Conservation (phyloP, 2,329 filamentous ascomycete species). For the Thielaviopsis ethacetica region DNA sequence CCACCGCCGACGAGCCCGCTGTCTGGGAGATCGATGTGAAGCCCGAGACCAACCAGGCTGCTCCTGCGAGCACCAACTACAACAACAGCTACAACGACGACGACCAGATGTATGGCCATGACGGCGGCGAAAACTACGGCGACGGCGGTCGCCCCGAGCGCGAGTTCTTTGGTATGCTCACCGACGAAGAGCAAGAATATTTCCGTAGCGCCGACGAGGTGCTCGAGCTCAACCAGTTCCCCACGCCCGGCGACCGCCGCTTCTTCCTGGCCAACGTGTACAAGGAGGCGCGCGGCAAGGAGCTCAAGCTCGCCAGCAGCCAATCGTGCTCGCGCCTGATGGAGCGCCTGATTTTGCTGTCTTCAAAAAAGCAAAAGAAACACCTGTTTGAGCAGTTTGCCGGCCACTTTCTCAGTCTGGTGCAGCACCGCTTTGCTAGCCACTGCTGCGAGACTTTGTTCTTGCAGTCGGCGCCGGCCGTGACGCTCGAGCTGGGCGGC, state of each 20-base stretch:
- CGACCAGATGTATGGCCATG: constrained; percentile 15
- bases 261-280: constrained; percentile 70
- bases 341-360: constrained; percentile 77
- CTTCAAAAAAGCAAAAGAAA: constrained; percentile 67
- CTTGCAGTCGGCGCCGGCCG: constrained; percentile 59
- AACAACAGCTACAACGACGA: constrained; percentile 13
- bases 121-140: constrained; percentile 13
- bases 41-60: background rate
- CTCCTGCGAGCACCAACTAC: constrained; percentile 1
- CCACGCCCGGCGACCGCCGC: constrained; percentile 52
- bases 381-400: constrained; percentile 70
- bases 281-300: constrained; percentile 74
- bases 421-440: constrained; percentile 91
- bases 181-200: constrained; percentile 88
- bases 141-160: constrained; percentile 30
- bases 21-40: constrained; percentile 9
- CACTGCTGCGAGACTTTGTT: constrained; percentile 96
- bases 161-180: constrained; percentile 85
- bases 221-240: constrained; percentile 80
- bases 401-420: constrained; percentile 72
- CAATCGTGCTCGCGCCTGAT: constrained; percentile 88
- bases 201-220: constrained; percentile 81
- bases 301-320: constrained; percentile 88
- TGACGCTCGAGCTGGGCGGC: constrained; percentile 53
- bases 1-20: background rate